Evolutionary conservation across 2,329 filamentous ascomycete species (phyloP).

Genomic region (Fusarium sp.): DNA sequence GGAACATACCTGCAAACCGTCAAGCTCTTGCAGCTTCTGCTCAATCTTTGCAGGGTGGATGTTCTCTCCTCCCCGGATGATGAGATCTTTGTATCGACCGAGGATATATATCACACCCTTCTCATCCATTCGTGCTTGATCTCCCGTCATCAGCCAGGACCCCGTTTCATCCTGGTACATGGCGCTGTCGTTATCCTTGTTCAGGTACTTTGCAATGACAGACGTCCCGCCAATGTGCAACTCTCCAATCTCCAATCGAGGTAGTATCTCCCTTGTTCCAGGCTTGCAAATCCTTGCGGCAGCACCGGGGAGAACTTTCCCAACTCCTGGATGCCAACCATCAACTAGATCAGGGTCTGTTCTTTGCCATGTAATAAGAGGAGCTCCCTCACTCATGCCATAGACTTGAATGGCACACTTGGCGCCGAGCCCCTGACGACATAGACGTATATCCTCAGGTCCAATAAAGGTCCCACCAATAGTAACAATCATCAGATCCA

Average conservation of each 20-base stretch:
- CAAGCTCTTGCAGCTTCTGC: constrained; percentile 49
- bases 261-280: constrained; percentile 44
- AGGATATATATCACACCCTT: constrained; percentile 54
- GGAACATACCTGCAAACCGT: constrained; percentile 45
- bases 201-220: constrained; percentile 51
- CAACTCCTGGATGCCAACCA: constrained; percentile 55
- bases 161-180: constrained; percentile 52
- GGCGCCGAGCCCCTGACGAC: constrained; percentile 48
- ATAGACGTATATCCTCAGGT: constrained; percentile 48
- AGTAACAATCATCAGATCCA: constrained; percentile 50
- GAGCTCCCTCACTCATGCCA: constrained; percentile 60
- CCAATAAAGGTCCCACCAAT: constrained; percentile 50
- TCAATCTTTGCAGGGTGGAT: constrained; percentile 55
- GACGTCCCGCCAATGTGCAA: constrained; percentile 54
- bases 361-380: constrained; percentile 54
- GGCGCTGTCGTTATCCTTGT: constrained; percentile 37
- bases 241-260: constrained; percentile 52
- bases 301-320: constrained; percentile 55
- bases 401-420: constrained; percentile 52
- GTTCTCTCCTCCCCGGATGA: constrained; percentile 60
- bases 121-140: constrained; percentile 54
- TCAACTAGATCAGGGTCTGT: constrained; percentile 45
- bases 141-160: constrained; percentile 55
- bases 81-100: constrained; percentile 59
- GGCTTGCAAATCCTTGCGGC: constrained; percentile 53